A percentile compares a stretch with the other conserved stretches of the same genome.
These are phyloP conservation scores for Coemansia sp. DNA, from an alignment of 371 early-diverging fungal genomes.

Conservation along the genomic window DNA sequence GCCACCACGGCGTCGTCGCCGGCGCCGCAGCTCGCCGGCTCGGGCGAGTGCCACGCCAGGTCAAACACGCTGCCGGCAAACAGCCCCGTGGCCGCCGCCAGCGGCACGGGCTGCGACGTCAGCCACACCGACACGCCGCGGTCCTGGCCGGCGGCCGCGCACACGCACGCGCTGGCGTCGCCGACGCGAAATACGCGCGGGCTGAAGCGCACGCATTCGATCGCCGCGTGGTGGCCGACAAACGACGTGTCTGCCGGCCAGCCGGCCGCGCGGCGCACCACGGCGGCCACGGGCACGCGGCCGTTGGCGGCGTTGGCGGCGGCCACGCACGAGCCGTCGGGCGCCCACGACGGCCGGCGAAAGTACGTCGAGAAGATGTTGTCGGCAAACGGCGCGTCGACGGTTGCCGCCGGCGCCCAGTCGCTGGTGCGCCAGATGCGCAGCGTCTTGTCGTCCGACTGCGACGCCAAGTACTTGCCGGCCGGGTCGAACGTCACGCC, in stretches of 20 bases:
- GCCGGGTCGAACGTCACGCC: conserved; percentile 97
- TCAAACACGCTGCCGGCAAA: conserved; percentile 86
- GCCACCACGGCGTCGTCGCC: conserved; percentile 53
- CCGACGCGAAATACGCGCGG: conserved; percentile 65
- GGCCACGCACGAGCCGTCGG: conserved; percentile 87
- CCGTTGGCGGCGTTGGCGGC: conserved; percentile 90
- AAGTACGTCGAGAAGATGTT: conserved; percentile 83
- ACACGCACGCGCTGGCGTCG: conserved; percentile 56
- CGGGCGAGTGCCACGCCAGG: conserved; percentile 71
- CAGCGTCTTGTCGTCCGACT: conserved; percentile 92
- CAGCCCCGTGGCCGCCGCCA: conserved; percentile 71
- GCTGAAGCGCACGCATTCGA: conserved; percentile 88
- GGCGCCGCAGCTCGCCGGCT: neutral
- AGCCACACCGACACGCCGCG: conserved; percentile 88
- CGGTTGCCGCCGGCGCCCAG: conserved; percentile 75
- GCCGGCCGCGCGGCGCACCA: conserved; percentile 67
- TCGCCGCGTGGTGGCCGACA: conserved; percentile 85
- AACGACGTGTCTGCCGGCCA: conserved; percentile 82
- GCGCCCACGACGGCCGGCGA: conserved; percentile 92
- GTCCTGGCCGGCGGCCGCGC: conserved; percentile 94
- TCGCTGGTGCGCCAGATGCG: conserved; percentile 85
- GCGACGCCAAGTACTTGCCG: conserved; percentile 89
- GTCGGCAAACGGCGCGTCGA: conserved; percentile 73
- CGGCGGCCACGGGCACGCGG: conserved; percentile 76
- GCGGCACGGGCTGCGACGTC: conserved; percentile 69